A percentile compares a stretch with the other conserved stretches of the same genome.
Conservation (phyloP, 306 rosid genomes). For the Mimosa pudica region DNA sequence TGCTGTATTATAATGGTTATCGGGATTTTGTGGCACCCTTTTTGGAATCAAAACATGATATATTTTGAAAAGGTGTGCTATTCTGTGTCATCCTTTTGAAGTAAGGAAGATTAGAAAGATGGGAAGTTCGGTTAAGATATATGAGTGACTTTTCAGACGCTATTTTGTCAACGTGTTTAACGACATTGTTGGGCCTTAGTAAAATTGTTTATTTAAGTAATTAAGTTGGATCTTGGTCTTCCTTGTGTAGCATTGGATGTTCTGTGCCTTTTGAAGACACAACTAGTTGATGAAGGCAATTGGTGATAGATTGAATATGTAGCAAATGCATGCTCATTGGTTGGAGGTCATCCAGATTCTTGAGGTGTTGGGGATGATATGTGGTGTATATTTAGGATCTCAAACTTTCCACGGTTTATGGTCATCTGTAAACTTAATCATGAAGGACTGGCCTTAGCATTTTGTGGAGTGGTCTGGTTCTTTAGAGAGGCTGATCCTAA, state of each 20-base stretch:
- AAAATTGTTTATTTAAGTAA: conserved; percentile 24
- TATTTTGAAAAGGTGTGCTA: conserved; percentile 27
- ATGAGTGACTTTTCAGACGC: conserved; percentile 38
- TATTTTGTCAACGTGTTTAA: conserved; percentile 24
- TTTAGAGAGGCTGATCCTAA: conserved; percentile 34
- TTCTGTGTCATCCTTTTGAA: conserved; percentile 37
- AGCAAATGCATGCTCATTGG: conserved; percentile 23
- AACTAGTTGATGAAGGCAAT: conserved; percentile 31
- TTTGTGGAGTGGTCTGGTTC: conserved; percentile 13
- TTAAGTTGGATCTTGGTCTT: conserved; percentile 38
- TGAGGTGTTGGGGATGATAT: conserved; percentile 26
- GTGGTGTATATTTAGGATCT: conserved; percentile 21
- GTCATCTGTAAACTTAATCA: conserved; percentile 32
- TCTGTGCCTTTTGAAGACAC: conserved; percentile 29
- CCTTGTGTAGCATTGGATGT: conserved; percentile 28
- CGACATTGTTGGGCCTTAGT: conserved; percentile 36
- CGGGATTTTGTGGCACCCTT: conserved; percentile 35
- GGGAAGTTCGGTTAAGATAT: conserved; percentile 31
- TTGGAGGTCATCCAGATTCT: conserved; percentile 26
- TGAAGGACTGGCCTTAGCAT: conserved; percentile 26
- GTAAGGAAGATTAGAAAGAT: conserved; percentile 33
- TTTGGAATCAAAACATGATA: conserved; percentile 29
- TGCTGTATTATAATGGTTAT: conserved; percentile 38
- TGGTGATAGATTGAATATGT: conserved; percentile 17
- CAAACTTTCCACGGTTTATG: conserved; percentile 24